These are phyloP conservation scores for Castanospermum australe DNA, from an alignment of 306 rosid species.

Conservation along the genomic window DNA sequence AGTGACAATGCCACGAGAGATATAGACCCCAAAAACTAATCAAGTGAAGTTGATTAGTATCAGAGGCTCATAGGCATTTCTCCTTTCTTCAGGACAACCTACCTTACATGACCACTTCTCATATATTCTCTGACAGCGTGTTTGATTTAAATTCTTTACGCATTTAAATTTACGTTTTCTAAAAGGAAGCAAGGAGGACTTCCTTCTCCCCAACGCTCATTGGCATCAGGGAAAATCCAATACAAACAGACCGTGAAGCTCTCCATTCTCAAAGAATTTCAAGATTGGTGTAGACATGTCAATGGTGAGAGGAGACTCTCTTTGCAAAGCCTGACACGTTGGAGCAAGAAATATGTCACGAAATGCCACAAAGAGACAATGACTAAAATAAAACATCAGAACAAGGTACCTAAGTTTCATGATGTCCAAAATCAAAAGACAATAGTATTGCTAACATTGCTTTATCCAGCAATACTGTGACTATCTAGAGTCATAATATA, in stretches of 20 bases:
- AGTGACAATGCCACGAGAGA: constrained; percentile 36
- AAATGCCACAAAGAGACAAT: not conserved
- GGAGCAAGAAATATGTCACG: constrained; percentile 3
- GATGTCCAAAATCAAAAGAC: too few species aligned
- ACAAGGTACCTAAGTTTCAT: too few species aligned
- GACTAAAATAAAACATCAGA: too few species aligned
- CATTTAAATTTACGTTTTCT: too few species aligned
- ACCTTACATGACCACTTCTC: constrained; percentile 56
- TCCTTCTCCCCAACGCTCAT: too few species aligned
- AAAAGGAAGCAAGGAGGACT: too few species aligned
- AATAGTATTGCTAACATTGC: too few species aligned
- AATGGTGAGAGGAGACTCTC: constrained; percentile 56
- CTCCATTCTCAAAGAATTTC: constrained; percentile 64
- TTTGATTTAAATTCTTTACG: too few species aligned
- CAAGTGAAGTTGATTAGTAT: constrained; percentile 44
- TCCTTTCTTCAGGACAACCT: constrained; percentile 49
- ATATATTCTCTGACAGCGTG: constrained; percentile 47
- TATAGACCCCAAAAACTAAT: constrained; percentile 69
- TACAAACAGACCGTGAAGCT: too few species aligned
- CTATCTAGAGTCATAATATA: too few species aligned
- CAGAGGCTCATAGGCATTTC: constrained; percentile 7
- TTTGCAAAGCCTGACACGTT: constrained; percentile 47
- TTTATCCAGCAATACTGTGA: too few species aligned
- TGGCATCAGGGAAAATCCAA: too few species aligned
- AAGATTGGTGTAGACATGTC: constrained; percentile 66